phyloP scores from a whole-genome alignment of 129 eudicot species.

The Arctium minus region DNA sequence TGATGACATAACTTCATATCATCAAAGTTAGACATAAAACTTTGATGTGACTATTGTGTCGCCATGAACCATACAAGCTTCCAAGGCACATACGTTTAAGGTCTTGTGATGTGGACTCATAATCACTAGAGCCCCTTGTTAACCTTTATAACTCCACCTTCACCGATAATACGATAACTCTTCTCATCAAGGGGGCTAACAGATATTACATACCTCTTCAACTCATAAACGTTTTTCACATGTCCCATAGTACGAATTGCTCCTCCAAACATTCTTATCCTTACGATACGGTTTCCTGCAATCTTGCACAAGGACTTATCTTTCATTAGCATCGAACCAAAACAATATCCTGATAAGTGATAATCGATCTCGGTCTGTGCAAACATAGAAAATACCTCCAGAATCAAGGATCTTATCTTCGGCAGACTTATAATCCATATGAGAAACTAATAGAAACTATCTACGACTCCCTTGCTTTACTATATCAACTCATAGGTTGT shows the following conservation, averaged over 20 bases:
- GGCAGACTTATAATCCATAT: background rate
- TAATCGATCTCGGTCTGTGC: background rate
- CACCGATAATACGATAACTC: background rate
- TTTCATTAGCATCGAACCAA: background rate
- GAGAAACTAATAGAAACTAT: background rate
- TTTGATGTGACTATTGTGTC: background rate
- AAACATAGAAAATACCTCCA: background rate
- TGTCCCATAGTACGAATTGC: too few relatives aligned
- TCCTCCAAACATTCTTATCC: too few relatives aligned
- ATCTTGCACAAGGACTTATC: background rate
- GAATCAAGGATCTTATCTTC: background rate
- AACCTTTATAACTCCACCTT: background rate
- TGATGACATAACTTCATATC: background rate
- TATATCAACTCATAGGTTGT: background rate
- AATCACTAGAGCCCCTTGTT: background rate
- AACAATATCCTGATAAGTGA: background rate
- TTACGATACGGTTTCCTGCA: background rate
- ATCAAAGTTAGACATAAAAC: background rate
- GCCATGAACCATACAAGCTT: background rate
- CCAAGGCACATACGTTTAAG: background rate
- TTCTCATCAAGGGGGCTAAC: background rate
- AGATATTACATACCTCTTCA: background rate
- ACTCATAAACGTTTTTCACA: too few relatives aligned
- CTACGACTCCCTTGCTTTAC: background rate
- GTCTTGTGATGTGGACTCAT: background rate